phyloP scores from a whole-genome alignment of 129 eudicot genomes.

The Ambrosia trifida region DNA sequence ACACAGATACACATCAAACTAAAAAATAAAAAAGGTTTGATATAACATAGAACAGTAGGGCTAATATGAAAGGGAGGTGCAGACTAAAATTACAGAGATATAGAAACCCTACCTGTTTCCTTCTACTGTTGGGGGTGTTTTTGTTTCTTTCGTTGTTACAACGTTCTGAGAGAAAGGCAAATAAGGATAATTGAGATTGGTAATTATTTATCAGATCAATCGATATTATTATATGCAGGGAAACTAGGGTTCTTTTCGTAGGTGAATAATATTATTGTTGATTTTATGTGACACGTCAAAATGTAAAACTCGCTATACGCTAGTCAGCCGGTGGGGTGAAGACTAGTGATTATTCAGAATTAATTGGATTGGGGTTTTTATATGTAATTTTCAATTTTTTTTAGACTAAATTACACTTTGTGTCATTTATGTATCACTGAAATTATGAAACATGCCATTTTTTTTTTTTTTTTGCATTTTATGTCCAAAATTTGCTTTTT shows the following conservation, averaged over 20 bases:
- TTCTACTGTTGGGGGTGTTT: not conserved
- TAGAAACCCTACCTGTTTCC: not conserved
- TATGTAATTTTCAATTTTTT: no score
- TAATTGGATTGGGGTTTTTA: no score
- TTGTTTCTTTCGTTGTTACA: not conserved
- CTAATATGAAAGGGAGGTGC: not conserved
- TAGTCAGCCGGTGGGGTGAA: no score
- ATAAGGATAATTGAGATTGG: not conserved
- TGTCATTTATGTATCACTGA: no score
- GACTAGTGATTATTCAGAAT: no score
- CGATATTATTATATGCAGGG: not conserved
- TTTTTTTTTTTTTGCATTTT: no score
- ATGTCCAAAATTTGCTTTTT: no score
- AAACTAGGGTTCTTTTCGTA: slow-evolving; percentile 24
- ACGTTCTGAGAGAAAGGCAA: not conserved
- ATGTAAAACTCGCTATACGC: no score
- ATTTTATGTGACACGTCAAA: no score
- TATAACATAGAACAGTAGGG: not conserved
- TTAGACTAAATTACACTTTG: no score
- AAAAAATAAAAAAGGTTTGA: not conserved
- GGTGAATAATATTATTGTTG: not conserved
- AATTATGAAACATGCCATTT: no score
- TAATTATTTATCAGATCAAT: slow-evolving; percentile 12
- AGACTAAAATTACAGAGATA: no score
- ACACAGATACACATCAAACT: not conserved